These are phyloP conservation scores for Ogataea degrootiae DNA, from an alignment of 805 yeast species.

Conservation along the genomic window DNA sequence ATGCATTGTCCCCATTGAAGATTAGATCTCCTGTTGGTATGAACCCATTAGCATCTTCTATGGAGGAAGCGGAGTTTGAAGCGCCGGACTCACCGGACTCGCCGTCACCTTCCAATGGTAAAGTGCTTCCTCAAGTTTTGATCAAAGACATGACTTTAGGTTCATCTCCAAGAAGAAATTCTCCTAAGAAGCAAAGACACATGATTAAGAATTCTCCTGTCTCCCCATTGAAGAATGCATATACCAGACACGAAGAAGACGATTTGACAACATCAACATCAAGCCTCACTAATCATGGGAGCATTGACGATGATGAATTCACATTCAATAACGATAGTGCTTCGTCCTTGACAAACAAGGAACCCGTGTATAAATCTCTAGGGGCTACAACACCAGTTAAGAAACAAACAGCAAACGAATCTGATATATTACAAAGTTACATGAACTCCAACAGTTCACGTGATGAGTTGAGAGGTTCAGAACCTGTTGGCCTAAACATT, in stretches of 20 bases:
- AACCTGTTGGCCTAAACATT: constrained; percentile 8
- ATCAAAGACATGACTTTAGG: constrained; percentile 20
- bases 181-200: constrained; percentile 20
- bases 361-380: constrained; percentile 11
- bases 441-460: neutral
- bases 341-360: constrained; percentile 7
- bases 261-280: neutral
- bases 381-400: constrained; percentile 4
- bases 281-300: neutral
- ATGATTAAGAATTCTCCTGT: constrained; percentile 7
- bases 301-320: constrained; percentile 21
- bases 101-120: constrained; percentile 1
- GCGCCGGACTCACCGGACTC: neutral
- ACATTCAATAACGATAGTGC: constrained; percentile 17
- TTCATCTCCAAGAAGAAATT: constrained; percentile 28
- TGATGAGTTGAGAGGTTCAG: neutral
- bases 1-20: neutral
- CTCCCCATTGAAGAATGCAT: constrained; percentile 15
- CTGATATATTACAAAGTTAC: constrained; percentile 7
- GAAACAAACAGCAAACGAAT: neutral
- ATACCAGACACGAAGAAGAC: constrained; percentile 1
- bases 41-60: neutral
- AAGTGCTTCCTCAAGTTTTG: constrained; percentile 4
- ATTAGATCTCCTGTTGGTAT: constrained; percentile 4
- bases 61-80: neutral